Base-by-base conservation (phyloP, 75 land plant species). In the Sequoia sempervirens region DNA sequence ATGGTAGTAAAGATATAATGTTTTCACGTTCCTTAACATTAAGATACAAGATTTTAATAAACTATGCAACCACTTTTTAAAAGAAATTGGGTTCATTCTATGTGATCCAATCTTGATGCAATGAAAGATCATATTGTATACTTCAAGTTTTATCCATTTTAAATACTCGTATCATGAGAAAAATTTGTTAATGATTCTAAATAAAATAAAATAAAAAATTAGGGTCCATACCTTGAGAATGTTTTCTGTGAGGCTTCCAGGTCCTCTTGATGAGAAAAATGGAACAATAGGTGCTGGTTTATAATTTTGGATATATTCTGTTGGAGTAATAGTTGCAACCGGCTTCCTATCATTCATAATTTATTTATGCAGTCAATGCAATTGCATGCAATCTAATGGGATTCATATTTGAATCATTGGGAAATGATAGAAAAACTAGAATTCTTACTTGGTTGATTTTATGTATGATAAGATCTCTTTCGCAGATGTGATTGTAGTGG, bases 261-360 rank as follows among this genome's bases (percentile, higher is more conserved):
- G 97, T 0, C 97, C 97, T 82, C 96, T 85, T 0, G 96, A 89
- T 1, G 97, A 94, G 81, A 94, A 95, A 47, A 83, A 88, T 12
- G 96, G 90, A 11, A 95, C 84, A 8, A 72, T 56, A 11, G 96
- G 97, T 10, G 97, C 97, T 7, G 94, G 96, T 72, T 90, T 94
- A 43, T 87, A 81, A 0, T 86, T 80, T 28, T 50, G 26, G 14
- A 90, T 79, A 2, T 85, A 73, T 20, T 34, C 36, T 0, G 93
- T 86, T 0, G 96, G 90, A 20, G 90, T 80, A 76, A 94, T 89
- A 46, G 92, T 89, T 2, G 90, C 97, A 23, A 89, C 79, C 20
- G 98, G 95, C 0, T 87, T 86, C 45, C 95, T 94, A 47, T 32
- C 26, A 81, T 52, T 20, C 38, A 56, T 4, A 18, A 56, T 56